Evolutionary conservation across 176 grass and related monocot species (phyloP), one percentile per base, ranked within the genome.

Genomic region (Rhynchospora pubera): DNA sequence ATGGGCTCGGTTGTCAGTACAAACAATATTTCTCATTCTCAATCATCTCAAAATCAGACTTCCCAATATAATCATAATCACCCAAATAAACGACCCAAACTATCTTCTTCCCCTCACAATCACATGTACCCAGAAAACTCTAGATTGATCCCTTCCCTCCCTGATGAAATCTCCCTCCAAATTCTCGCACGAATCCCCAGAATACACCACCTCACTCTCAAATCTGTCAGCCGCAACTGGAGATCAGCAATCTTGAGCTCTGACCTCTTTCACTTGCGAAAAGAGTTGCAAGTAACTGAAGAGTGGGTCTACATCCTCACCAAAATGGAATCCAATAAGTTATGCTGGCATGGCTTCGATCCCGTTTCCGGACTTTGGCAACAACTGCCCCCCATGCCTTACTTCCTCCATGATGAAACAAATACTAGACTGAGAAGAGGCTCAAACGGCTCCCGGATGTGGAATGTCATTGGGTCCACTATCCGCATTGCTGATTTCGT

Each of bases 261-360:
- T 67, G 92, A 92, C 71, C 85, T 97, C 72, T 87, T 81, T 62
- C 83, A 87, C 57, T 75, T 92, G 55, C 91, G 94, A 77, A 88
- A 42, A 62, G 90, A 94, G 77, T 87, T 92, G 45, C 88, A 90
- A 0, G 87, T 88, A 70, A 89, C 83, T 42, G 94, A 97, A 83
- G 92, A 97, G 62, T 97, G 92, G 92, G 26, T 97, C 68, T 94
- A 97, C 84, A 58, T 94, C 61, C 63, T 92, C 56, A 97, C 87
- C 13, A 93, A 91, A 87, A 76, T 88, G 64, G 88, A 88, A 56
- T 82, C 83, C 18, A 90, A 91, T 67, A 92, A 91, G 48, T 88
- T 94, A 19, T 44, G 62, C 5, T 94, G 92, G 85, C 81, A 97
- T 81, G 94, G 60, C 1, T 85, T 97, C 1, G 94, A 97, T 57